A percentile compares a stretch with the other conserved stretches of the same genome.
These are phyloP conservation scores for Phytophthora palmivora DNA, from an alignment of 352 stramenopile species.

Conservation along the genomic window DNA sequence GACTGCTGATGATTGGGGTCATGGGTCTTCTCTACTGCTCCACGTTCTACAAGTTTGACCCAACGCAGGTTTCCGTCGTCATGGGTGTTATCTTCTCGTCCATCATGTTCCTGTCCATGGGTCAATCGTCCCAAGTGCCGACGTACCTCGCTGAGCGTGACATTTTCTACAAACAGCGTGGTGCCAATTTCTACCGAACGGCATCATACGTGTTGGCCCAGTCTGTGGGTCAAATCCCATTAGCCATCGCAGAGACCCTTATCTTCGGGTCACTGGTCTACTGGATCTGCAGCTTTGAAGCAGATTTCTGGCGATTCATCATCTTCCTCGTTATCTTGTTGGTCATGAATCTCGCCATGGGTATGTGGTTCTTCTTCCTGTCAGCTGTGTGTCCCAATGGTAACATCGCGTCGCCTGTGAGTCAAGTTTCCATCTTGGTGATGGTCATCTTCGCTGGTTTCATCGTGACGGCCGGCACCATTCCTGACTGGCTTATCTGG, in stretches of 20 bases:
- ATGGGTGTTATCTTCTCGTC: slow-evolving; percentile 85
- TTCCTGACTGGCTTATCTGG: slow-evolving; percentile 39
- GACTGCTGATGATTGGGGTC: slow-evolving; percentile 48
- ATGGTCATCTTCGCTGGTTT: slow-evolving; percentile 62
- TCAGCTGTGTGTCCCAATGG: slow-evolving; percentile 32
- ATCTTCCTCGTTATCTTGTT: slow-evolving; percentile 54
- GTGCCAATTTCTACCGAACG: slow-evolving; percentile 76
- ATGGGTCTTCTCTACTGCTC: slow-evolving; percentile 56
- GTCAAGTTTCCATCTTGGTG: slow-evolving; percentile 48
- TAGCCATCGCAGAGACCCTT: slow-evolving; percentile 70
- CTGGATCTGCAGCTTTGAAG: slow-evolving; percentile 77
- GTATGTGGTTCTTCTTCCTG: too few species aligned
- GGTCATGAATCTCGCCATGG: slow-evolving; percentile 35
- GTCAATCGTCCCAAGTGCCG: slow-evolving; percentile 70
- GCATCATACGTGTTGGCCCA: slow-evolving; percentile 67
- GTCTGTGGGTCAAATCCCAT: slow-evolving; percentile 42
- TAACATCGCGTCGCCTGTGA: slow-evolving; percentile 47
- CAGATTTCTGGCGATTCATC: slow-evolving; percentile 38
- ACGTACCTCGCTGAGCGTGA: slow-evolving; percentile 65
- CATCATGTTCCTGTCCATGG: slow-evolving; percentile 82
- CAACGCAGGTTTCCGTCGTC: slow-evolving; percentile 49
- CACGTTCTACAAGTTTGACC: slow-evolving; percentile 53
- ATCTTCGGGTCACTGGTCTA: slow-evolving; percentile 87
- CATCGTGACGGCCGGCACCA: slow-evolving; percentile 44
- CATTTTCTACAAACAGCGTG: slow-evolving; percentile 84